Evolutionary conservation across 2,329 filamentous ascomycete species (phyloP), one percentile per base, ranked within the genome.

Genomic region (Dactylellina drechsleri): DNA sequence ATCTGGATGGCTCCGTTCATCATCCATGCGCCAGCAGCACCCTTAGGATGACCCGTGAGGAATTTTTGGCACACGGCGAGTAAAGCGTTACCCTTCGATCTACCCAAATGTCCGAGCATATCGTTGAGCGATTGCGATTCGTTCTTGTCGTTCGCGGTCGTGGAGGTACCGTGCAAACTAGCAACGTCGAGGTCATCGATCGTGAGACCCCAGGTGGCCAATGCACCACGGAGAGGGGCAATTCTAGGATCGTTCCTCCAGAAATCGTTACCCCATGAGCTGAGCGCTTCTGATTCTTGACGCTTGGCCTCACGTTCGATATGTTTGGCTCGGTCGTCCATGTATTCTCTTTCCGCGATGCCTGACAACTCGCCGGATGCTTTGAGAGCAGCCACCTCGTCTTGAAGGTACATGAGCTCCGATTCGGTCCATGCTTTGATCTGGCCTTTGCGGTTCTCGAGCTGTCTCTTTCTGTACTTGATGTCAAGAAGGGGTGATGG

Each of bases 41-140:
- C 95, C 89, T 99, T 99, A 80, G 95, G 95, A 82, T 99, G 95
- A 83, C 95, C 95, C 65, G 96, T 99, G 76, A 99, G 89, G 83
- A 96, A 98, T 84, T 99, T 99, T 85, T 99, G 95, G 91, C 98
- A 99, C 82, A 99, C 93, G 85, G 93, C 95, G 78, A 98, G 84
- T 13, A 99, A 86, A 36, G 95, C 93, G 81, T 99, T 99, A 80
- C 96, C 95, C 89, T 97, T 97, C 84, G 90, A 91, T 80, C 95
- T 92, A 78, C 95, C 95, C 62, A 99, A 90, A 82, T 99, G 96
- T 79, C 90, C 90, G 83, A 99, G 89, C 84, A 99, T 96, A 83
- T 97, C 89, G 86, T 94, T 97, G 80, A 99, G 91, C 81, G 97
- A 95, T 64, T 93, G 93, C 16, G 95, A 98, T 83, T 99, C 95